These are phyloP conservation scores for Venturia oleaginea DNA, from an alignment of 2,329 filamentous ascomycete genomes.

Conservation along the genomic window DNA sequence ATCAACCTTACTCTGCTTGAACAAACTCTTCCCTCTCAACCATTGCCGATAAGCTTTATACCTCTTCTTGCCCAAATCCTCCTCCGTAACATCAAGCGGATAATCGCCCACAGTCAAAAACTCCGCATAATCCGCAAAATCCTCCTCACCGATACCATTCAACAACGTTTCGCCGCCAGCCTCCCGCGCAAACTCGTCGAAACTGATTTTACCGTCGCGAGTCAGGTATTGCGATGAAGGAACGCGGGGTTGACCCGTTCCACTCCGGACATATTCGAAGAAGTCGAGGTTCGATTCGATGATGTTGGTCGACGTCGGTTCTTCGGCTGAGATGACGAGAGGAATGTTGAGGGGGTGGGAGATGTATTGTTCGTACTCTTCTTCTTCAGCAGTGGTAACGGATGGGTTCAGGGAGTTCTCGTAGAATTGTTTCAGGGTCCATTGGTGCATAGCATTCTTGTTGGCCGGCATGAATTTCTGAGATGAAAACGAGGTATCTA, in stretches of 20 bases:
- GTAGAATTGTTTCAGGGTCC: slow-evolving; percentile 81
- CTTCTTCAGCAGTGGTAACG: slow-evolving; percentile 65
- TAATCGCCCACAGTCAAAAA: slow-evolving; percentile 67
- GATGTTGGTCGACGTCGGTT: slow-evolving; percentile 39
- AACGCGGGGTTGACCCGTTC: slow-evolving; percentile 17
- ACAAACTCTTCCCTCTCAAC: slow-evolving; percentile 88
- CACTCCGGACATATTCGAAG: slow-evolving; percentile 62
- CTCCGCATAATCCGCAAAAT: slow-evolving; percentile 64
- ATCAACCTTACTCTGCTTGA: slow-evolving; percentile 66
- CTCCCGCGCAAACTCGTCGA: background rate
- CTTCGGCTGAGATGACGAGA: slow-evolving; percentile 64
- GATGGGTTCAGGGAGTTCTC: slow-evolving; percentile 77
- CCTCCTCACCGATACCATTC: slow-evolving; percentile 42
- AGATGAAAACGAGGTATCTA: slow-evolving; percentile 7
- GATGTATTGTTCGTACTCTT: slow-evolving; percentile 84
- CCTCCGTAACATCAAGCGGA: slow-evolving; percentile 76
- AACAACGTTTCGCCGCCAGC: slow-evolving; percentile 16
- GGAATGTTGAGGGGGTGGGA: slow-evolving; percentile 82
- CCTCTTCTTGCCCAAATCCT: slow-evolving; percentile 82
- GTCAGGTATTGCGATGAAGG: background rate
- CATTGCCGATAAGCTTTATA: slow-evolving; percentile 97
- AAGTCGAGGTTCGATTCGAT: slow-evolving; percentile 53
- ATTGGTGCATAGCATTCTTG: slow-evolving; percentile 75
- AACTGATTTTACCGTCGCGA: background rate
- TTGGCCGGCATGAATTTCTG: slow-evolving; percentile 48